A percentile compares a stretch with the other conserved stretches of the same genome.
These are phyloP conservation scores for Aquilaria malaccensis DNA, from an alignment of 345 rosid genomes.

Conservation along the genomic window DNA sequence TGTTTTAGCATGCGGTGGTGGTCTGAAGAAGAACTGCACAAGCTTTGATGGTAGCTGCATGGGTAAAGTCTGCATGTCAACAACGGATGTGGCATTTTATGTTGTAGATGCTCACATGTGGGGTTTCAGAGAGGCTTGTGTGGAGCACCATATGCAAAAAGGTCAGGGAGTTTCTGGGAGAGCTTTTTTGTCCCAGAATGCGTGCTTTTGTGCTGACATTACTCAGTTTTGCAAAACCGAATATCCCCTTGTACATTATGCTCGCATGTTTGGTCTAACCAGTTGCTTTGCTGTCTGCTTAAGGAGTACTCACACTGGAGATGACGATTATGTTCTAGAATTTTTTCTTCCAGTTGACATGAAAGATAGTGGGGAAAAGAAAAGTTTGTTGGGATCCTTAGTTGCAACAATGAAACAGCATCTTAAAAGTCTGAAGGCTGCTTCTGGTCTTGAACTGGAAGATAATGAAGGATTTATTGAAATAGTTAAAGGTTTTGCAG, in stretches of 20 bases:
- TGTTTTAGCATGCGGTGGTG: constrained; percentile 79
- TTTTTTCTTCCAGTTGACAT: constrained; percentile 68
- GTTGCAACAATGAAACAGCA: constrained; percentile 74
- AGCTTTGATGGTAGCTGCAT: constrained; percentile 89
- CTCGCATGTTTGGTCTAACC: constrained; percentile 75
- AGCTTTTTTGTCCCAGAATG: constrained; percentile 64
- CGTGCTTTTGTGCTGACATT: constrained; percentile 71
- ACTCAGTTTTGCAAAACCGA: constrained; percentile 76
- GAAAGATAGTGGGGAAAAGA: constrained; percentile 38
- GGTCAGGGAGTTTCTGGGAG: constrained; percentile 95
- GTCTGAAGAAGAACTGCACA: constrained; percentile 76
- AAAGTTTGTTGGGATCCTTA: constrained; percentile 51
- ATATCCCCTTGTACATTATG: constrained; percentile 94
- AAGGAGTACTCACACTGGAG: constrained; percentile 66
- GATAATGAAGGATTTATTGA: constrained; percentile 52
- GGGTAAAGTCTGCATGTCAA: constrained; percentile 90
- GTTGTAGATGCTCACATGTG: constrained; percentile 87
- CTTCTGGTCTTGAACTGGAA: constrained; percentile 54
- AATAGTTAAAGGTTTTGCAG: constrained; percentile 46
- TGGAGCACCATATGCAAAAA: constrained; percentile 90
- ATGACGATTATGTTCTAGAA: constrained; percentile 81
- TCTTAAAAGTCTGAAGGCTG: constrained; percentile 70
- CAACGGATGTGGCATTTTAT: constrained; percentile 79
- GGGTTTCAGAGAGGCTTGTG: constrained; percentile 94
- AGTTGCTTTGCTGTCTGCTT: constrained; percentile 82